Conservation (phyloP, 495 filamentous ascomycete species). For the Daldinia concentrica region DNA sequence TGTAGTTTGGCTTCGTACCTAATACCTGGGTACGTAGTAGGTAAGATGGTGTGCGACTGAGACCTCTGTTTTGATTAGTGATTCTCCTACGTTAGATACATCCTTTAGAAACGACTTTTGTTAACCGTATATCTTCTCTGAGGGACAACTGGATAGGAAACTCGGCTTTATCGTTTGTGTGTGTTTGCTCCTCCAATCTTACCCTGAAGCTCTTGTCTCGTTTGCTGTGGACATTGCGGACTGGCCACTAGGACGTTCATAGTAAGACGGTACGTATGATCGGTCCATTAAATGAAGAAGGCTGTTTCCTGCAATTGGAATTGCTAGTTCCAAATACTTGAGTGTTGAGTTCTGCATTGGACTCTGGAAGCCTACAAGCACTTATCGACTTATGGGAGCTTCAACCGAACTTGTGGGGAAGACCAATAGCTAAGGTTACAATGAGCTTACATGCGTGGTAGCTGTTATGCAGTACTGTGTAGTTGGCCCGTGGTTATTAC, state of each 20-base stretch:
- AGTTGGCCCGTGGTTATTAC: slow-evolving; percentile 4
- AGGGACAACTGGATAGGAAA: slow-evolving; percentile 21
- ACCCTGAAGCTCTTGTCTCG: slow-evolving; percentile 16
- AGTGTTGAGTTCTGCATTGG: slow-evolving; percentile 7
- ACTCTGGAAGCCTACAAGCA: slow-evolving; percentile 15
- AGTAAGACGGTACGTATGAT: slow-evolving; percentile 24
- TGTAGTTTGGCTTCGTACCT: slow-evolving; percentile 7
- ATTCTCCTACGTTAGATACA: background rate
- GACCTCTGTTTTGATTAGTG: slow-evolving; percentile 18
- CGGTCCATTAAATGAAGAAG: slow-evolving; percentile 7
- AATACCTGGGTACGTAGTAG: background rate
- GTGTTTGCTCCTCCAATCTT: slow-evolving; percentile 5
- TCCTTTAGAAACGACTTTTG: slow-evolving; percentile 1
- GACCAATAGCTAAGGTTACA: slow-evolving; percentile 31
- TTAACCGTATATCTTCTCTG: slow-evolving; percentile 13
- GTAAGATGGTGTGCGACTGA: slow-evolving; percentile 22
- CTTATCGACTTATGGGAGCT: slow-evolving; percentile 20
- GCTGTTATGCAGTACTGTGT: slow-evolving; percentile 8
- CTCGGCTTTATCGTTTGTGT: slow-evolving; percentile 11
- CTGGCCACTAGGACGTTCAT: background rate
- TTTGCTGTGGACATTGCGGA: slow-evolving; percentile 24
- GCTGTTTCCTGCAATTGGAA: slow-evolving; percentile 12
- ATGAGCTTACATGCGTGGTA: slow-evolving; percentile 26
- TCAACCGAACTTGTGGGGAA: slow-evolving; percentile 38
- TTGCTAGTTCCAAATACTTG: background rate